These are phyloP conservation scores for Cryphonectria carpinicola DNA, from an alignment of 2,329 filamentous ascomycete species.

Conservation along the genomic window DNA sequence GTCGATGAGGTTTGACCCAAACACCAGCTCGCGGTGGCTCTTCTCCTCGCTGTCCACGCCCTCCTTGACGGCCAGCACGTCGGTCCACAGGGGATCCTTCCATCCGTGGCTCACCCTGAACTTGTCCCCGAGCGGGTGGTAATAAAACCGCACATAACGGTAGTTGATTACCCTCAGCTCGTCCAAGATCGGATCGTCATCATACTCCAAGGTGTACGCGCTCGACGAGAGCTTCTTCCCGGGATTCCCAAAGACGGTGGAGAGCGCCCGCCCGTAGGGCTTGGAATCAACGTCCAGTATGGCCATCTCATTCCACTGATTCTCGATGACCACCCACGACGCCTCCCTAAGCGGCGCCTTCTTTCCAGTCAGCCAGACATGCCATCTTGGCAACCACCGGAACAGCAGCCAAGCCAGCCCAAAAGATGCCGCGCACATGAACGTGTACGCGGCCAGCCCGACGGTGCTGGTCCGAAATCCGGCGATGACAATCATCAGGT, in stretches of 20 bases:
- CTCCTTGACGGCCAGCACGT: conserved; percentile 71
- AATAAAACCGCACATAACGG: conserved; percentile 91
- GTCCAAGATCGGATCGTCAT: conserved; percentile 77
- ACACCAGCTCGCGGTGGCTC: conserved; percentile 79
- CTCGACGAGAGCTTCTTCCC: conserved; percentile 56
- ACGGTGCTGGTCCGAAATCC: conserved; percentile 80
- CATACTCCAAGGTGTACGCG: conserved; percentile 60
- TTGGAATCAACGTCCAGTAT: conserved; percentile 69
- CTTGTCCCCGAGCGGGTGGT: conserved; percentile 85
- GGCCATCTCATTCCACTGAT: conserved; percentile 93
- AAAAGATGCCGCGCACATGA: conserved; percentile 71
- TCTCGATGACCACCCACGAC: conserved; percentile 91
- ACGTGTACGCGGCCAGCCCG: conserved; percentile 71
- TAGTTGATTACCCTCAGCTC: conserved; percentile 83
- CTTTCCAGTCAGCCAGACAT: conserved; percentile 74
- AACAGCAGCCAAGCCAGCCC: conserved; percentile 85
- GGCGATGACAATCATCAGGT: conserved; percentile 90
- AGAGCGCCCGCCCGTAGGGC: conserved; percentile 59
- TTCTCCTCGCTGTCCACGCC: conserved; percentile 91
- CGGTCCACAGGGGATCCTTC: conserved; percentile 91
- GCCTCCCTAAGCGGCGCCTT: conserved; percentile 72
- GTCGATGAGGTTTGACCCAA: conserved; percentile 88
- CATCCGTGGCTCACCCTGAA: conserved; percentile 86
- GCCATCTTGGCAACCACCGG: conserved; percentile 88
- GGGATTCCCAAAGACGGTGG: conserved; percentile 67